Evolutionary conservation across 768 basidiomycete genomes (phyloP), one percentile per base, ranked within the genome.

Genomic region (Postia placenta): DNA sequence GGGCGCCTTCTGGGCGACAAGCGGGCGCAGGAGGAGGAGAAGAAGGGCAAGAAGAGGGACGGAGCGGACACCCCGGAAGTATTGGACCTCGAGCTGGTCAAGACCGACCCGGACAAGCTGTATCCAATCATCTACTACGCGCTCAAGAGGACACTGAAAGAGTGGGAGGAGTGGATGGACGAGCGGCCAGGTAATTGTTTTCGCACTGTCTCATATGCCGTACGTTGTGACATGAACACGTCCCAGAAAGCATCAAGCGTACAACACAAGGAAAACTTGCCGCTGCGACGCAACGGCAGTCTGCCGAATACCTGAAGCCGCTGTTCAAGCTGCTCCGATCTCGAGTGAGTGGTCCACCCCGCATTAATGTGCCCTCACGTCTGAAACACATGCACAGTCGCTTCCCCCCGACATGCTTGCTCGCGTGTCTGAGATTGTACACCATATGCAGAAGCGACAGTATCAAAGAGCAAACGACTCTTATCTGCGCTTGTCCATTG

Each of bases 121-220:
- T 97, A 99, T 63, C 96, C 96, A 0, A 74, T 97, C 58, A 97
- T 99, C 43, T 99, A 99, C 62, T 92, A 93, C 63, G 91, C 93
- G 1, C 70, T 98, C 50, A 97, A 97, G 74, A 76, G 86, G 53
- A 86, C 84, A 4, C 73, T 98, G 45, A 92, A 92, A 59, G 96
- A 99, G 62, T 99, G 96, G 96, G 94, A 84, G 56, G 86, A 92
- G 58, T 87, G 88, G 41, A 87, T 99, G 87, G 91, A 89, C 47
- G 88, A 91, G 53, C 76, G 96, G 60, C 92, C 92, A 58, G 92
- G 92, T 91, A 52, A 28, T 78, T 64, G 2, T 23, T 41, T 5
- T 25, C 1, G 23, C 9, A 23, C 52, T 11, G 12, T 26, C 28
- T 25, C 38, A 42, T 28, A 23, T 30, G 23, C 55, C 54, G 45